A percentile compares a stretch with the other conserved stretches of the same genome.
Conservation (phyloP, 495 filamentous ascomycete species). For the Trypethelium eluteriae region DNA sequence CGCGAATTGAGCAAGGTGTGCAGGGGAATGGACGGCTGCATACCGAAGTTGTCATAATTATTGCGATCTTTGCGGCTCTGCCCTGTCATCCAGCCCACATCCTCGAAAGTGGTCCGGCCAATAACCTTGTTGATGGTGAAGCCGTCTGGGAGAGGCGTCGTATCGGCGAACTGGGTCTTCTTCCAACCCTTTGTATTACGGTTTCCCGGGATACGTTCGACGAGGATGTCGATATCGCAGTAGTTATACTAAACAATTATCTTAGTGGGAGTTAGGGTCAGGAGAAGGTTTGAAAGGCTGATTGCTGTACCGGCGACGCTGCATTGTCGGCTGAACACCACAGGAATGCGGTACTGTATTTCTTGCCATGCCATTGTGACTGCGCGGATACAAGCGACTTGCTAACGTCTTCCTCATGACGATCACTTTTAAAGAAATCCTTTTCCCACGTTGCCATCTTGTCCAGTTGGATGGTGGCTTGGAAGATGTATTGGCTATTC, state of each 20-base stretch:
- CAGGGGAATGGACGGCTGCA: not conserved
- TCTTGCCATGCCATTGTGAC: not conserved
- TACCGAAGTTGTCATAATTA: not conserved
- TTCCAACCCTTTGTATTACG: not conserved
- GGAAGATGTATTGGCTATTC: not conserved
- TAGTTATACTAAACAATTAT: not conserved
- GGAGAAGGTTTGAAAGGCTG: too few relatives aligned
- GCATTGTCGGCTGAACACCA: not conserved
- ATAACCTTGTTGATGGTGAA: not conserved
- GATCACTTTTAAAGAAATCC: not conserved
- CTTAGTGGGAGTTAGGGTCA: not conserved
- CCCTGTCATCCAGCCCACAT: not conserved
- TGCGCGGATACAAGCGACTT: not conserved
- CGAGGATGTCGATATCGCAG: not conserved
- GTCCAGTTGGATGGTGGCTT: not conserved
- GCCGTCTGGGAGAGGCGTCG: not conserved
- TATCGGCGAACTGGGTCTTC: not conserved
- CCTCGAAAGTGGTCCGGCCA: not conserved
- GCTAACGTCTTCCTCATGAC: not conserved
- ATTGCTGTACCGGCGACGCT: not conserved
- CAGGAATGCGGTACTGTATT: not conserved
- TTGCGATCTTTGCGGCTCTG: not conserved
- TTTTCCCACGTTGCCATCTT: not conserved
- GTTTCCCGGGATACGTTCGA: not conserved
- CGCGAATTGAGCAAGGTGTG: not conserved